Conservation (phyloP, 106 monocot genomes). For the Platanthera zijinensis region DNA sequence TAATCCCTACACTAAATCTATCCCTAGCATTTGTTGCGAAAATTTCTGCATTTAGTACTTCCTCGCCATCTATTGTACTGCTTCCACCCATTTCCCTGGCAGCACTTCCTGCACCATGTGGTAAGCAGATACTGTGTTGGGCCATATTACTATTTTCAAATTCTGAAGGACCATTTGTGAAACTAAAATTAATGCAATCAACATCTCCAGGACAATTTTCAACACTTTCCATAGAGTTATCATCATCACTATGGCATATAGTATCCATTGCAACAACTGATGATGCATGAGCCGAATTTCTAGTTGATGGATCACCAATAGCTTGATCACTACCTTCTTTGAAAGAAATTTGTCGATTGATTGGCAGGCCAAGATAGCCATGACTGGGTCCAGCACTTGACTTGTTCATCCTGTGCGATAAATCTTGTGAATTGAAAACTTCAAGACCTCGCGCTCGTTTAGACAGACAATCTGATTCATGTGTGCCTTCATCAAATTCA, state of each 20-base stretch:
- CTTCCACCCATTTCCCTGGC: conserved; percentile 74
- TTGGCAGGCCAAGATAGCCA: conserved; percentile 50
- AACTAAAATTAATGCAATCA: conserved; percentile 59
- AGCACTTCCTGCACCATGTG: conserved; percentile 59
- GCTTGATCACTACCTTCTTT: conserved; percentile 47
- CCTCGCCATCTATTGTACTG: conserved; percentile 90
- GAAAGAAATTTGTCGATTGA: conserved; percentile 35
- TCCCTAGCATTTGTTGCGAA: conserved; percentile 62
- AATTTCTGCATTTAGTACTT: conserved; percentile 79
- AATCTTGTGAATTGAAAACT: conserved; percentile 38
- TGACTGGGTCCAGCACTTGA: conserved; percentile 81
- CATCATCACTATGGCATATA: conserved; percentile 35
- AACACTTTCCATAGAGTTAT: conserved; percentile 98
- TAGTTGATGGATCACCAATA: conserved; percentile 29
- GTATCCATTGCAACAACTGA: conserved; percentile 97
- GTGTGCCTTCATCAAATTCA: conserved; percentile 75
- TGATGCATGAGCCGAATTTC: conserved; percentile 84
- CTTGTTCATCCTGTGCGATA: conserved; percentile 32
- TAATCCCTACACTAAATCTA: conserved; percentile 82
- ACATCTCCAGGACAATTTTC: conserved; percentile 82
- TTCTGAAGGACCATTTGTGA: conserved; percentile 56
- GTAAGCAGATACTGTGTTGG: conserved; percentile 71
- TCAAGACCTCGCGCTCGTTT: conserved; percentile 58
- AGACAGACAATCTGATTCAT: conserved; percentile 55
- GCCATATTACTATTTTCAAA: conserved; percentile 74